Conservation (phyloP, 805 yeast genomes). For the Hanseniaspora lachancei region DNA sequence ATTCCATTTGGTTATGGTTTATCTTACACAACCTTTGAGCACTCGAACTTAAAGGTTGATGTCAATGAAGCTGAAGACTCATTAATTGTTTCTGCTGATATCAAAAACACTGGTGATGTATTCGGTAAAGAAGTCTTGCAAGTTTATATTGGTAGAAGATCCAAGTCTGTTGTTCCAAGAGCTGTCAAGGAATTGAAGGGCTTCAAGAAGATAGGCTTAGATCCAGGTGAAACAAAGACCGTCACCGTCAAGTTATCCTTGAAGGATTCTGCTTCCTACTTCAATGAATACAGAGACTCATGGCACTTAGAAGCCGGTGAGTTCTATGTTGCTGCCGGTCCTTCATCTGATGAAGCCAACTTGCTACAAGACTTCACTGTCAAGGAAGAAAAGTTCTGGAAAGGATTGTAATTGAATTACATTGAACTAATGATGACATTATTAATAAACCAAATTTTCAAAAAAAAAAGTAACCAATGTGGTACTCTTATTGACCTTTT, state of each 20-base stretch:
- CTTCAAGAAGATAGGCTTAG: conserved; percentile 37
- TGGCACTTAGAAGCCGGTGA: conserved; percentile 44
- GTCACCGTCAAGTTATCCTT: conserved; percentile 31
- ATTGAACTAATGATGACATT: neutral
- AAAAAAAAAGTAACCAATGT: too few species aligned
- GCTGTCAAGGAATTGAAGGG: conserved; percentile 51
- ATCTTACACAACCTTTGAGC: conserved; percentile 42
- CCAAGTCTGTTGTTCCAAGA: conserved; percentile 29
- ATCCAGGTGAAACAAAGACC: conserved; percentile 32
- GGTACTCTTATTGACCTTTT: too few species aligned
- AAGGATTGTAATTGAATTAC: conserved; percentile 6
- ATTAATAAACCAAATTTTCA: neutral
- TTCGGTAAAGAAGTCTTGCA: conserved; percentile 47
- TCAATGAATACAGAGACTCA: conserved; percentile 34
- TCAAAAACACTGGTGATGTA: conserved; percentile 36
- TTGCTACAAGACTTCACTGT: conserved; percentile 20
- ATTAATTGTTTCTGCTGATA: conserved; percentile 27
- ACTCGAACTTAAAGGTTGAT: conserved; percentile 29
- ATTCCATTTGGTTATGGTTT: conserved; percentile 55
- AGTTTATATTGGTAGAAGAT: conserved; percentile 33
- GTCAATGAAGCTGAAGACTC: conserved; percentile 22
- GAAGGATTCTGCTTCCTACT: conserved; percentile 42
- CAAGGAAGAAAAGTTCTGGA: conserved; percentile 20
- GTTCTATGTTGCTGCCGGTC: conserved; percentile 38
- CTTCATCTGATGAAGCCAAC: conserved; percentile 24